Evolutionary conservation across 768 basidiomycete species (phyloP), one percentile per base, ranked within the genome.

Genomic region (Lactarius sanguifluus): DNA sequence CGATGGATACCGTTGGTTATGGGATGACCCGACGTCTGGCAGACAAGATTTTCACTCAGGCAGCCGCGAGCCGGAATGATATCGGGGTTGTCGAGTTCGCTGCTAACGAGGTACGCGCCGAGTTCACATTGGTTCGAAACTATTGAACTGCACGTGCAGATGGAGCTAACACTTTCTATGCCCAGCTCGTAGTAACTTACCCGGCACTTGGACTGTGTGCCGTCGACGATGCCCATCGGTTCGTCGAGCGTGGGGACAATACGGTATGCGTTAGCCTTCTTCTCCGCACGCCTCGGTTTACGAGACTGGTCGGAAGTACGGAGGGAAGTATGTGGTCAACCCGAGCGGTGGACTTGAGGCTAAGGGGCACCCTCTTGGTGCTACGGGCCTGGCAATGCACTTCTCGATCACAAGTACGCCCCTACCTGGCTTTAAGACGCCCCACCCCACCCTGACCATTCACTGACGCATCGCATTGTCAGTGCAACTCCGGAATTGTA

Each of bases 31-130:
- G 87, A 72, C 76, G 76, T 23, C 84, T 84, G 57, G 86, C 91
- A 4, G 84, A 91, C 71, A 79, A 86, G 60, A 89, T 86, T 0
- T 94, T 92, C 73, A 76, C 77, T 50, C 80, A 88, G 52, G 91
- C 92, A 5, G 90, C 86, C 0, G 73, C 85, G 70, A 89, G 79
- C 6, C 78, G 91, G 54, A 85, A 91, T 65, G 82, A 89, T 64
- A 87, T 94, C 16, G 90, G 90, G n/a, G 91, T 94, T 0, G 77
- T 94, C 8, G 92, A 95, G 74, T 94, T 93, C 74, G 83, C 91
- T 64, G 81, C 89, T 12, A 91, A 92, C 72, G 91, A 94, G 81
- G 91, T 87, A 70, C 15, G 77, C 70, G 1, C 12, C 28, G 16
- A 45, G 47, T 16, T 36, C 52, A 45, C 43, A 25, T 18, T 16